phyloP scores from a whole-genome alignment of 371 early-diverging fungal genomes.

The Actinomucor elegans region DNA sequence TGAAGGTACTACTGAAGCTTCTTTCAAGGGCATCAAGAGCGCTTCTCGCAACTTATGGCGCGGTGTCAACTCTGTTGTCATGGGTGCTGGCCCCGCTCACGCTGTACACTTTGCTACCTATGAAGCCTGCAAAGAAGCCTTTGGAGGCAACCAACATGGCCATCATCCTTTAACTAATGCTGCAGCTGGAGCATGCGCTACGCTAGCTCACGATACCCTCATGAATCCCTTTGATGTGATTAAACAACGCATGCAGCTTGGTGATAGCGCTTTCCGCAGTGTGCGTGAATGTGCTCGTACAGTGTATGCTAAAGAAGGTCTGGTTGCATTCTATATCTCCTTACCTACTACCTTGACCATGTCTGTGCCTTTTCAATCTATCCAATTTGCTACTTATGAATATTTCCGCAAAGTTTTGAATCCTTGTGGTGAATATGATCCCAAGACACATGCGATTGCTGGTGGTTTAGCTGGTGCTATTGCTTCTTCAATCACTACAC shows the following conservation, averaged over 20 bases:
- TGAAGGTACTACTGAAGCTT: not conserved
- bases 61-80: constrained; percentile 83
- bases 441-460: constrained; percentile 79
- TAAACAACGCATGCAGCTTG: constrained; percentile 96
- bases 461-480: constrained; percentile 91
- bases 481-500: constrained; percentile 90
- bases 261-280: constrained; percentile 61
- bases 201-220: constrained; percentile 83
- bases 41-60: constrained; percentile 73
- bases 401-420: constrained; percentile 70
- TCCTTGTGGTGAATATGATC: constrained; percentile 78
- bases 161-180: constrained; percentile 64
- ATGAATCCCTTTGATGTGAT: constrained; percentile 97
- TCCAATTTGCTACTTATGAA: constrained; percentile 94
- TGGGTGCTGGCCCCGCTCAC: constrained; percentile 94
- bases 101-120: constrained; percentile 93
- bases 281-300: constrained; percentile 72
- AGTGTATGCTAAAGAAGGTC: constrained; percentile 76
- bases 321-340: constrained; percentile 90
- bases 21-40: constrained; percentile 3
- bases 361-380: constrained; percentile 92
- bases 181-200: constrained; percentile 90
- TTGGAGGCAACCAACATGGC: constrained; percentile 57
- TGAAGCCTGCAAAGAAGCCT: constrained; percentile 78
- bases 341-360: constrained; percentile 92